Conservation (phyloP, 495 filamentous ascomycete species). For the Chaetomium tenue region DNA sequence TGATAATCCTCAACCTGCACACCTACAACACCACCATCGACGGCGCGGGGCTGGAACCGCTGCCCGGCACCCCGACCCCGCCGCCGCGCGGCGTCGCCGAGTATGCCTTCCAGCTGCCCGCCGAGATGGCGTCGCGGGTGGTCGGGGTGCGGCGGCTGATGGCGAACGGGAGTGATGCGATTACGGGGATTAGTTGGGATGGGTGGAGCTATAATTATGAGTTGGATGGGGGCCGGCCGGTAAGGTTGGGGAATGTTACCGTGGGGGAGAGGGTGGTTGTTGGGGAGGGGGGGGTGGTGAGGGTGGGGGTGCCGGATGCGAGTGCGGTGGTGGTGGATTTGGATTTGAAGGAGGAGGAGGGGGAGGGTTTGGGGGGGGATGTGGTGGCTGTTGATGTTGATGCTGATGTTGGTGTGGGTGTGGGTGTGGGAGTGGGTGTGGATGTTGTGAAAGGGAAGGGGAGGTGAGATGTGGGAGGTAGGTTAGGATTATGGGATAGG, state of each 20-base stretch:
- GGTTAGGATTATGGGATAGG: no score
- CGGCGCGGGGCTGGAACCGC: constrained; percentile 36
- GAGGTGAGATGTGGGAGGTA: no score
- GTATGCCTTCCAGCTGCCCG: constrained; percentile 44
- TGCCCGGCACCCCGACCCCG: constrained; percentile 26
- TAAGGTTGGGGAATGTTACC: constrained; percentile 57
- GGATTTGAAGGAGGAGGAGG: neutral
- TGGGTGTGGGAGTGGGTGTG: no score
- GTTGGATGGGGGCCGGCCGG: constrained; percentile 54
- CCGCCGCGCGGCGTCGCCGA: constrained; percentile 33
- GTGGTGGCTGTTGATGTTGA: no score
- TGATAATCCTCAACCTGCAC: constrained; percentile 60
- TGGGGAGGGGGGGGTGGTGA: constrained; percentile 41
- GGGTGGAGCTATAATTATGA: constrained; percentile 65
- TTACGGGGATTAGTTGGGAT: constrained; percentile 61
- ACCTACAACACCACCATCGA: constrained; percentile 58
- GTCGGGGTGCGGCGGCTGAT: constrained; percentile 49
- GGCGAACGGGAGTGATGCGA: constrained; percentile 64
- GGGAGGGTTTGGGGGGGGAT: neutral
- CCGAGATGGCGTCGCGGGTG: neutral
- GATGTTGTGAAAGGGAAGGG: no score
- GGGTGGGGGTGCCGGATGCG: constrained; percentile 50
- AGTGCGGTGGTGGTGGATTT: constrained; percentile 49
- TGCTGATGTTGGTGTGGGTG: neutral
- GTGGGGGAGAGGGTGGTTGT: constrained; percentile 51